Percentiles rank a stretch among this genome's conserved stretches.
phyloP scores from a whole-genome alignment of 805 yeast species.

The Diddensiella transvaalensis region DNA sequence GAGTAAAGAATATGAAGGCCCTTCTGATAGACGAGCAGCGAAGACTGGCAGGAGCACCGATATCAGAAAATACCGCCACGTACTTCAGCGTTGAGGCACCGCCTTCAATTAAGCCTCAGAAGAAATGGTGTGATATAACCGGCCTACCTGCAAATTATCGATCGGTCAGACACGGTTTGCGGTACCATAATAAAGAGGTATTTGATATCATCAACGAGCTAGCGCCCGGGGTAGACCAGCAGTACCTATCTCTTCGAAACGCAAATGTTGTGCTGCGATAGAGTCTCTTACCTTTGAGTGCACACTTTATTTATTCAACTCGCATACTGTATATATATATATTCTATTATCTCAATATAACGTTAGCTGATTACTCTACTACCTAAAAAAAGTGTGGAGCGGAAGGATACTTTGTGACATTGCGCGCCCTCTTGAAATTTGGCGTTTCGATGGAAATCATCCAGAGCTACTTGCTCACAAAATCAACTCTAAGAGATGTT shows the following conservation, averaged over 20 bases:
- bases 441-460: conserved; percentile 12
- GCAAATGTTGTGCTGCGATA: conserved; percentile 80
- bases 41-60: conserved; percentile 45
- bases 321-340: too few species aligned
- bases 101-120: conserved; percentile 76
- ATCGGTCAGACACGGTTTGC: conserved; percentile 60
- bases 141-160: conserved; percentile 79
- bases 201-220: conserved; percentile 69
- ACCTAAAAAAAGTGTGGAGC: too few species aligned
- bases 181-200: conserved; percentile 81
- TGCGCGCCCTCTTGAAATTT: too few species aligned
- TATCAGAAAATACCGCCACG: conserved; percentile 45
- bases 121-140: conserved; percentile 89
- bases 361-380: too few species aligned
- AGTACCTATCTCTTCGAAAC: conserved; percentile 78
- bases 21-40: conserved; percentile 74
- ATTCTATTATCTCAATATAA: too few species aligned
- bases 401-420: too few species aligned
- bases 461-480: conserved; percentile 11
- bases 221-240: conserved; percentile 92
- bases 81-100: conserved; percentile 75
- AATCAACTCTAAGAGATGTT: conserved; percentile 12
- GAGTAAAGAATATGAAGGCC: conserved; percentile 74
- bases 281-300: background rate
- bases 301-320: background rate